phyloP scores from a whole-genome alignment of 2,329 filamentous ascomycete genomes.

The Cordyceps cateniannulata region DNA sequence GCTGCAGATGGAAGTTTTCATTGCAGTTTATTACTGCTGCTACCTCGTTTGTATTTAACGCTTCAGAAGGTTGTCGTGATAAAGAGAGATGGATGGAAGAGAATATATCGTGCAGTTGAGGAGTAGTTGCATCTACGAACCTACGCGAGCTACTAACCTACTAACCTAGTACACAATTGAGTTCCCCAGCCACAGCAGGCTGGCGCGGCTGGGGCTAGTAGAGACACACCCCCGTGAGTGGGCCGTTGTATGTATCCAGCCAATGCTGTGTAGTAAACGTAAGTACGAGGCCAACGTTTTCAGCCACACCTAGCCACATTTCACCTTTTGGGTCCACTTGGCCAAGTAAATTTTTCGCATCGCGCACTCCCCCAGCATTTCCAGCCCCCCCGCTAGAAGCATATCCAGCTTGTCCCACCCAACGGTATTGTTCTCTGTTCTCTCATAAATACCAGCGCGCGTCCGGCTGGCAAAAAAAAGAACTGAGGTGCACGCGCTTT shows the following conservation, averaged over 20 bases:
- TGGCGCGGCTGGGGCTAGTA: too few relatives aligned
- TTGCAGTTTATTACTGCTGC: neutral
- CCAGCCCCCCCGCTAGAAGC: slow-evolving; percentile 32
- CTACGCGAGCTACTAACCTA: too few relatives aligned
- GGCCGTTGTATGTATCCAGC: neutral
- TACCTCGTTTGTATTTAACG: neutral
- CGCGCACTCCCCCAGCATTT: slow-evolving; percentile 11
- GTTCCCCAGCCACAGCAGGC: neutral
- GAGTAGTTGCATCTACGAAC: too few relatives aligned
- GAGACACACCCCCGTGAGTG: neutral
- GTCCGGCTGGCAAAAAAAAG: slow-evolving; percentile 36
- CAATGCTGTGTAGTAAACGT: neutral
- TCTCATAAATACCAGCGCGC: slow-evolving; percentile 42
- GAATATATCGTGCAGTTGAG: too few relatives aligned
- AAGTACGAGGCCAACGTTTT: neutral
- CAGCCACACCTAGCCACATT: neutral
- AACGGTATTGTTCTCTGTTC: slow-evolving; percentile 30
- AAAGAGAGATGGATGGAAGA: neutral
- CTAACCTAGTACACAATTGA: too few relatives aligned
- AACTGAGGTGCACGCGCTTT: slow-evolving; percentile 42
- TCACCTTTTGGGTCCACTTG: slow-evolving; percentile 16
- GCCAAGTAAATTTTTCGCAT: slow-evolving; percentile 30
- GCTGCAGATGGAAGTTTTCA: neutral
- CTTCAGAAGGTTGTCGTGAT: neutral
- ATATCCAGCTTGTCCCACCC: slow-evolving; percentile 29